These are phyloP conservation scores for Colletotrichum sp. DNA, from an alignment of 2,329 filamentous ascomycete genomes.

Conservation along the genomic window DNA sequence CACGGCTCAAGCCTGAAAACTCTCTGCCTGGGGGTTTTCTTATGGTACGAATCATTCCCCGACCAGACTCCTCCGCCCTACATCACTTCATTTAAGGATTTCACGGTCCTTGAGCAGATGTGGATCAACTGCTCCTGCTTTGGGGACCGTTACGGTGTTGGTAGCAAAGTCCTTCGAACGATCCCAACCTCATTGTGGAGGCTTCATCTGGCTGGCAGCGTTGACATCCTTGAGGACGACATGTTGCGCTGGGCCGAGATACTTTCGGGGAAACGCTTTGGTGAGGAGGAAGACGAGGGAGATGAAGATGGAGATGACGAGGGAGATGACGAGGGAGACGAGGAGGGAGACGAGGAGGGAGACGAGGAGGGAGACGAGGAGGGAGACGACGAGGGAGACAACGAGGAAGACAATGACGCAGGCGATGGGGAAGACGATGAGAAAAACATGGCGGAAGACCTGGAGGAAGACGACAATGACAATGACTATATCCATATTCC, in stretches of 20 bases:
- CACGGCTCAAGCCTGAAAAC: neutral
- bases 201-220: neutral
- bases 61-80: neutral
- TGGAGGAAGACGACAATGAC: neutral
- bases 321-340: neutral
- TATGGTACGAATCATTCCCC: fast-evolving
- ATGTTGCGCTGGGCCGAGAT: neutral
- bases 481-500: neutral
- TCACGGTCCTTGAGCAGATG: neutral
- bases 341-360: no score
- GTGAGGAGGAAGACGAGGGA: neutral
- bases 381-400: neutral
- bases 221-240: fast-evolving
- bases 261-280: neutral
- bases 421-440: neutral
- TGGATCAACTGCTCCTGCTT: neutral
- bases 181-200: neutral
- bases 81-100: fast-evolving
- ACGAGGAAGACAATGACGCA: neutral
- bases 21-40: fast-evolving
- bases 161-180: neutral
- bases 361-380: no score
- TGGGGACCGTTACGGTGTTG: neutral
- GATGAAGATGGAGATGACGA: neutral
- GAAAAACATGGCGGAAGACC: neutral